phyloP scores from a whole-genome alignment of 768 basidiomycete genomes.

The Mycena rosella region DNA sequence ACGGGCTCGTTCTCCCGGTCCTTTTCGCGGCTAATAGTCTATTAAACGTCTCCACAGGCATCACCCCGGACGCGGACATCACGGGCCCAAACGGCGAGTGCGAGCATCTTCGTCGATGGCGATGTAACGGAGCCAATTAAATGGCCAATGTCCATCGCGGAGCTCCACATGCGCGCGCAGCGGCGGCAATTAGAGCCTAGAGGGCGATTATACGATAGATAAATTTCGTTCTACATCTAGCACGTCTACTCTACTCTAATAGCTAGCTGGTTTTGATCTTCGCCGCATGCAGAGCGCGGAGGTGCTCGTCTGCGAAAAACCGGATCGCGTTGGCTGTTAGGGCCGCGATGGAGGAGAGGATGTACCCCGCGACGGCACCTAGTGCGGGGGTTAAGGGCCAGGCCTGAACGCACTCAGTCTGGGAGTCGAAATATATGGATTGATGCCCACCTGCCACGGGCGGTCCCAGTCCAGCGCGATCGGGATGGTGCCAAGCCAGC shows the following conservation, averaged over 20 bases:
- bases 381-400: conserved; percentile 88
- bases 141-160: no score
- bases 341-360: conserved; percentile 68
- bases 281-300: conserved; percentile 38
- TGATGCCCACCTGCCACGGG: conserved; percentile 90
- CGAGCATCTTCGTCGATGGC: no score
- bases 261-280: conserved; percentile 39
- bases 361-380: conserved; percentile 78
- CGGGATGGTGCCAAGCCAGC: conserved; percentile 86
- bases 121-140: no score
- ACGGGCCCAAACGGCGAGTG: conserved; percentile 76
- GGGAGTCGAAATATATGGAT: conserved; percentile 19
- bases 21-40: conserved; percentile 62
- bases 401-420: conserved; percentile 56
- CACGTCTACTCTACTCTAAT: conserved; percentile 33
- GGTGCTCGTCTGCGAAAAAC: conserved; percentile 56
- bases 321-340: conserved; percentile 58
- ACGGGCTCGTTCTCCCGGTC: conserved; percentile 88
- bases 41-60: conserved; percentile 60
- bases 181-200: no score
- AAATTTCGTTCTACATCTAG: no score
- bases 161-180: no score
- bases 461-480: conserved; percentile 97
- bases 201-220: no score
- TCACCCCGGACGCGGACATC: conserved; percentile 81